phyloP scores from a whole-genome alignment of 2,329 filamentous ascomycete species.

The Emergomyces pasteurianus region DNA sequence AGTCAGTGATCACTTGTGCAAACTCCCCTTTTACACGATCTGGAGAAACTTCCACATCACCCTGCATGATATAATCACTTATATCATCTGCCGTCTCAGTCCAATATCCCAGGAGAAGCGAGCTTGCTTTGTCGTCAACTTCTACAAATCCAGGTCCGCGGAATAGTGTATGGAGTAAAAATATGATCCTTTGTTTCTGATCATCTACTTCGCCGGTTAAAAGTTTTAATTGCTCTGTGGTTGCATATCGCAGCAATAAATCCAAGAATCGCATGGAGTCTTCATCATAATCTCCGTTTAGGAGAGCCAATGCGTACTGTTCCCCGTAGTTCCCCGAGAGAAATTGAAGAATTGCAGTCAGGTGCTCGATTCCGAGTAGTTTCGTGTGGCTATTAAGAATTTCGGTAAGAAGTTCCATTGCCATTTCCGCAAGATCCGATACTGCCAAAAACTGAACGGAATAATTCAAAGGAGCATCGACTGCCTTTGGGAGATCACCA shows the following conservation, averaged over 20 bases:
- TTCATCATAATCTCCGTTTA: conserved; percentile 25
- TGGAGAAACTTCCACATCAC: conserved; percentile 17
- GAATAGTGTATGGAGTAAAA: conserved; percentile 28
- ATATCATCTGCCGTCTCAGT: conserved; percentile 29
- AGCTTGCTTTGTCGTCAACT: conserved; percentile 28
- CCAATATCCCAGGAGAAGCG: conserved; percentile 31
- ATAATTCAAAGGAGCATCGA: conserved; percentile 6
- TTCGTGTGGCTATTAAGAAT: conserved; percentile 19
- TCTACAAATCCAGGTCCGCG: conserved; percentile 29
- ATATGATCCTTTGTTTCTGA: conserved; percentile 23
- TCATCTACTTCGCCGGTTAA: conserved; percentile 20
- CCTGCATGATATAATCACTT: conserved; percentile 20
- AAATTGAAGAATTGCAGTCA: conserved; percentile 21
- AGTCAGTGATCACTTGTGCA: conserved; percentile 28
- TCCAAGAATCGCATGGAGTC: conserved; percentile 31
- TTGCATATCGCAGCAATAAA: conserved; percentile 27
- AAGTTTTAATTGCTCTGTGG: conserved; percentile 20
- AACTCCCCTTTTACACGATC: conserved; percentile 26
- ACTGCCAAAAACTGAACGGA: conserved; percentile 14
- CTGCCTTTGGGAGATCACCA: background rate
- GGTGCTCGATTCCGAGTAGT: conserved; percentile 17
- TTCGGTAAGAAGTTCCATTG: conserved; percentile 26
- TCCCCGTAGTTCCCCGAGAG: conserved; percentile 24
- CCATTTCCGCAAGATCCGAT: conserved; percentile 17
- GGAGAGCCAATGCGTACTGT: conserved; percentile 20